Conservation (phyloP, 495 filamentous ascomycete genomes). For the Lasiosphaeriaceae sp. region DNA sequence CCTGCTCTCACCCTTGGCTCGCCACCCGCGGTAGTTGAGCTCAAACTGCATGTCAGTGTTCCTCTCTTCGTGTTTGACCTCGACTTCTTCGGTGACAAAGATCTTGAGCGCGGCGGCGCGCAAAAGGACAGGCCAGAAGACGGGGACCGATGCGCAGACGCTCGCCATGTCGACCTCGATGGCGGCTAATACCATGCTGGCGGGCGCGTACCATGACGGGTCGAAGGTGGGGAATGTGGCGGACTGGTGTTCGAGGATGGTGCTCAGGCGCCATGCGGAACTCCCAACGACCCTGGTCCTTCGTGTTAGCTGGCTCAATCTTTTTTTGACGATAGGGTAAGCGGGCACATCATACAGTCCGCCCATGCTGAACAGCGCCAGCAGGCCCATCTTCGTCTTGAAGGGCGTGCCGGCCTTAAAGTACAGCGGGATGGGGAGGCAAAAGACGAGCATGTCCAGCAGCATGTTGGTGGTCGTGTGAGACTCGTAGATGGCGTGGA, state of each 20-base stretch:
- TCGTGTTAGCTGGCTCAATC: slow-evolving; percentile 15
- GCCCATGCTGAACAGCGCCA: slow-evolving; percentile 28
- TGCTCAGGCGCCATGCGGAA: slow-evolving; percentile 28
- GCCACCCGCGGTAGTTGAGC: background rate
- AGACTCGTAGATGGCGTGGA: slow-evolving; percentile 27
- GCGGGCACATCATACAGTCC: slow-evolving; percentile 24
- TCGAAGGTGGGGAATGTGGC: slow-evolving; percentile 29
- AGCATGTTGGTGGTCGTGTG: slow-evolving; percentile 30
- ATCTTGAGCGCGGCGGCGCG: slow-evolving; percentile 25
- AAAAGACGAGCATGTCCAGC: slow-evolving; percentile 27
- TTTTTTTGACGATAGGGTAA: slow-evolving; percentile 17
- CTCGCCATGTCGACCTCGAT: slow-evolving; percentile 30
- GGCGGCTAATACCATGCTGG: slow-evolving; percentile 26
- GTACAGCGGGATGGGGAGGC: slow-evolving; percentile 29
- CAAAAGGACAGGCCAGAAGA: slow-evolving; percentile 31
- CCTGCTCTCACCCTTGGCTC: background rate
- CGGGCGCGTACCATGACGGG: slow-evolving; percentile 32
- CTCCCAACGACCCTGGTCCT: slow-evolving; percentile 24
- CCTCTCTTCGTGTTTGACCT: slow-evolving; percentile 23
- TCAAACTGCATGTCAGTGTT: background rate
- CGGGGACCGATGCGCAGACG: slow-evolving; percentile 32
- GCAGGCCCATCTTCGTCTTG: slow-evolving; percentile 17
- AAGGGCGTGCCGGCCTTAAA: slow-evolving; percentile 19
- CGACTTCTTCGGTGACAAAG: slow-evolving; percentile 31
- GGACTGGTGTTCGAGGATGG: slow-evolving; percentile 26